These are phyloP conservation scores for Melaleuca alternifolia DNA, from an alignment of 345 rosid genomes.

Conservation along the genomic window DNA sequence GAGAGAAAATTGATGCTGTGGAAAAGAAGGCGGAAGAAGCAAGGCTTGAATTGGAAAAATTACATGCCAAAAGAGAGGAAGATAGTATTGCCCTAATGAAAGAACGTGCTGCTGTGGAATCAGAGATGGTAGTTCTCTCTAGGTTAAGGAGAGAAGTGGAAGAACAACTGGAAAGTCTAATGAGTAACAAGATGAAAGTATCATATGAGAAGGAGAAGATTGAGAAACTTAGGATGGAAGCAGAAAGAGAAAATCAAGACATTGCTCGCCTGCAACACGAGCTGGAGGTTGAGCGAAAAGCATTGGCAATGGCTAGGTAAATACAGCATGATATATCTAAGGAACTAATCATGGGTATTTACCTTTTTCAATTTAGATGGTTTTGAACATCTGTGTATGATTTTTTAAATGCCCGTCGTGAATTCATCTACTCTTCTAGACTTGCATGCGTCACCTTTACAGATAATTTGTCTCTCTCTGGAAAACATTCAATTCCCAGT, in stretches of 20 bases:
- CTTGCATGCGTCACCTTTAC: background rate
- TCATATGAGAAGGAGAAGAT: constrained; percentile 75
- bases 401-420: background rate
- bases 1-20: constrained; percentile 57
- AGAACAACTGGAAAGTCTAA: constrained; percentile 59
- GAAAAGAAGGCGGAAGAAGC: constrained; percentile 87
- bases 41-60: constrained; percentile 44
- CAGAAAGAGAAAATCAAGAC: constrained; percentile 68
- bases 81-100: constrained; percentile 50
- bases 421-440: background rate
- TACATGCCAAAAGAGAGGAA: constrained; percentile 63
- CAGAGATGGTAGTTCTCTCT: constrained; percentile 78
- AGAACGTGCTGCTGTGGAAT: constrained; percentile 58
- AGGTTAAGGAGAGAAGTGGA: constrained; percentile 59
- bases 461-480: background rate
- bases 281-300: constrained; percentile 74
- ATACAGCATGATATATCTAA: background rate
- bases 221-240: constrained; percentile 43
- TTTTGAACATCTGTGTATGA: background rate
- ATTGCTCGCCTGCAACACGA: constrained; percentile 62
- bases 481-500: background rate
- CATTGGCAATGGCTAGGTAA: constrained; percentile 83
- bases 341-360: background rate
- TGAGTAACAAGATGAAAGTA: constrained; percentile 61
- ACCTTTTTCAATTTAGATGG: background rate